Evolutionary conservation across 495 filamentous ascomycete genomes (phyloP).

Genomic region (Trypethelium eluteriae): DNA sequence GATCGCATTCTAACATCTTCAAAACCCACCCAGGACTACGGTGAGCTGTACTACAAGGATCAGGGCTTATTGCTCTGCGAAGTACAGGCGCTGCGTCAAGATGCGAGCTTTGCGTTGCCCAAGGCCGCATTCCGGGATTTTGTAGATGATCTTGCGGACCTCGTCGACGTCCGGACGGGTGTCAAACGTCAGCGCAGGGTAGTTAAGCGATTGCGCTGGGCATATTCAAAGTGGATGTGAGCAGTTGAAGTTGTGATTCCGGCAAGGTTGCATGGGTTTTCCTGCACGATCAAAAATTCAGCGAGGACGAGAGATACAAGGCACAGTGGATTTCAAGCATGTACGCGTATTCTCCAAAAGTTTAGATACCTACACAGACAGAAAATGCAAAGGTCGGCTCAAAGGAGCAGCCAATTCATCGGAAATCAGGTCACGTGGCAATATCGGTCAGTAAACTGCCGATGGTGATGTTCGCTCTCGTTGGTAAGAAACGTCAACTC

Average conservation of each 20-base stretch:
- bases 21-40: constrained; percentile 47
- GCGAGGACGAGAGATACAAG: background rate
- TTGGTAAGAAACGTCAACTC: background rate
- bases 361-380: background rate
- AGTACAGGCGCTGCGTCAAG: constrained; percentile 64
- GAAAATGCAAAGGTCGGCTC: background rate
- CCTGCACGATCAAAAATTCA: background rate
- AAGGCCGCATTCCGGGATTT: constrained; percentile 70
- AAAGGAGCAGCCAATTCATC: background rate
- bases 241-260: background rate
- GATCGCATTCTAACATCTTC: constrained; percentile 70
- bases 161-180: constrained; percentile 66
- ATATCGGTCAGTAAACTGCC: background rate
- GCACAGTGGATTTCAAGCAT: background rate
- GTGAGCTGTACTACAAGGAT: constrained; percentile 75
- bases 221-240: constrained; percentile 68
- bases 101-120: constrained; percentile 57
- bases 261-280: background rate
- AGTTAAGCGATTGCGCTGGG: constrained; percentile 76
- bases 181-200: constrained; percentile 66
- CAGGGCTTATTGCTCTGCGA: constrained; percentile 86
- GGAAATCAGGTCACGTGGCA: background rate
- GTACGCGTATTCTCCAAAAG: background rate
- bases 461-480: background rate
- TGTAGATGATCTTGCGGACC: constrained; percentile 71